These are phyloP conservation scores for Botryotinia calthae DNA, from an alignment of 2,329 filamentous ascomycete genomes.

Conservation along the genomic window DNA sequence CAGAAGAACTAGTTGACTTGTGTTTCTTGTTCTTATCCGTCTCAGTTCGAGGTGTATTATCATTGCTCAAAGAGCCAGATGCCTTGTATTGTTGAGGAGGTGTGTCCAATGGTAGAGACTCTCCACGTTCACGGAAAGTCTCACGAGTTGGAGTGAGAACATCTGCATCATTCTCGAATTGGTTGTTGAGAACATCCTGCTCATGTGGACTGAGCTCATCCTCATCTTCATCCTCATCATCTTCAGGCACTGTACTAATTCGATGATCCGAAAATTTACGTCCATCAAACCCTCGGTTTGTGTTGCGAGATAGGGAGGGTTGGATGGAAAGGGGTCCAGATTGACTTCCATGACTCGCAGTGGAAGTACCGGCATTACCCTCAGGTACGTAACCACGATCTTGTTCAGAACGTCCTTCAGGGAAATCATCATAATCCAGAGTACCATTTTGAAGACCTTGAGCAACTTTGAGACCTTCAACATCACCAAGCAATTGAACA, in stretches of 20 bases:
- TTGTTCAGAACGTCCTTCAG: constrained; percentile 62
- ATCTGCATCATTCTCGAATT: constrained; percentile 58
- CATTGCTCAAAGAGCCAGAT: constrained; percentile 58
- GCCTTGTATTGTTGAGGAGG: constrained; percentile 52
- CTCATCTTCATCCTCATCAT: constrained; percentile 74
- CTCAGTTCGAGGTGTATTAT: constrained; percentile 68
- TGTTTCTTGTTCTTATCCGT: constrained; percentile 77
- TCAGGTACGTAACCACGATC: constrained; percentile 80
- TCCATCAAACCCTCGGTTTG: constrained; percentile 40
- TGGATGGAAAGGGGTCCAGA: constrained; percentile 71
- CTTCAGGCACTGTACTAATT: constrained; percentile 86
- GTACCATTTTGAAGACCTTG: constrained; percentile 49
- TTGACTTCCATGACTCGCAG: constrained; percentile 67
- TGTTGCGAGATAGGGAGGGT: constrained; percentile 44
- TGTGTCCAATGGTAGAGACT: constrained; percentile 54
- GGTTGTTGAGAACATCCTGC: constrained; percentile 49
- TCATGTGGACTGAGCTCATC: constrained; percentile 52
- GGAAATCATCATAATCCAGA: constrained; percentile 68
- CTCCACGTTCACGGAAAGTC: constrained; percentile 50
- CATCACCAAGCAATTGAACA: constrained; percentile 85
- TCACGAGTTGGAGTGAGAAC: constrained; percentile 62
- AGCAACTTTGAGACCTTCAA: constrained; percentile 72
- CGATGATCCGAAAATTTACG: constrained; percentile 70
- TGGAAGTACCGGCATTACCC: constrained; percentile 72
- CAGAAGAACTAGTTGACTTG: constrained; percentile 78